These are phyloP conservation scores for Sequoiadendron giganteum DNA, from an alignment of 75 land plant genomes.

Conservation along the genomic window DNA sequence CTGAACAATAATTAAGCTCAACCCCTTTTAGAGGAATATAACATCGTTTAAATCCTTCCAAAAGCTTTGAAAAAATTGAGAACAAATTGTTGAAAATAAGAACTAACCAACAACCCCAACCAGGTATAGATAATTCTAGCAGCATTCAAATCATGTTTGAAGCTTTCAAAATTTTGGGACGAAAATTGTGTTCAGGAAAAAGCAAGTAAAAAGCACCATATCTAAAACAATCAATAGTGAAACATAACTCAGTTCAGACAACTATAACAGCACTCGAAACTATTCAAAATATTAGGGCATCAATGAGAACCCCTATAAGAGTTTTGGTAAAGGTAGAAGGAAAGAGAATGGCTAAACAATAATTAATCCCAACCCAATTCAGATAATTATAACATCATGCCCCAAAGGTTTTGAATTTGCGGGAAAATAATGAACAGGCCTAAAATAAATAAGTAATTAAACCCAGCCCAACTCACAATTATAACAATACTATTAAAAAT, in stretches of 20 bases:
- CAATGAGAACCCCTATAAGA: background rate
- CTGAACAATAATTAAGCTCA: background rate
- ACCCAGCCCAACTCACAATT: background rate
- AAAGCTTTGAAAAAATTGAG: background rate
- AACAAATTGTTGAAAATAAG: background rate
- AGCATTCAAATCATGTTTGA: background rate
- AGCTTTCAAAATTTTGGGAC: background rate
- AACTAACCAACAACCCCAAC: background rate
- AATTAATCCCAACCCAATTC: background rate
- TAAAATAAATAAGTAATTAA: conserved; percentile 15
- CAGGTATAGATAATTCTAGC: background rate
- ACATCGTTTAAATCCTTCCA: background rate
- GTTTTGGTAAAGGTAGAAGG: background rate
- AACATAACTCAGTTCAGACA: background rate
- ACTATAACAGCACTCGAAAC: background rate
- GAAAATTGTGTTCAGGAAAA: background rate
- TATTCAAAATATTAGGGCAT: background rate
- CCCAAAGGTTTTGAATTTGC: background rate
- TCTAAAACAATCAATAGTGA: background rate
- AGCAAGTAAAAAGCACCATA: background rate
- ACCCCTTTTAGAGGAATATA: background rate
- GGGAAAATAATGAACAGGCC: conserved; percentile 70
- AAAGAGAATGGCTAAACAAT: background rate
- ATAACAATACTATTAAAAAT: background rate
- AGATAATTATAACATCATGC: background rate